Evolutionary conservation across 768 basidiomycete genomes (phyloP), one percentile per base, ranked within the genome.

Genomic region (Mycena capillaripes): DNA sequence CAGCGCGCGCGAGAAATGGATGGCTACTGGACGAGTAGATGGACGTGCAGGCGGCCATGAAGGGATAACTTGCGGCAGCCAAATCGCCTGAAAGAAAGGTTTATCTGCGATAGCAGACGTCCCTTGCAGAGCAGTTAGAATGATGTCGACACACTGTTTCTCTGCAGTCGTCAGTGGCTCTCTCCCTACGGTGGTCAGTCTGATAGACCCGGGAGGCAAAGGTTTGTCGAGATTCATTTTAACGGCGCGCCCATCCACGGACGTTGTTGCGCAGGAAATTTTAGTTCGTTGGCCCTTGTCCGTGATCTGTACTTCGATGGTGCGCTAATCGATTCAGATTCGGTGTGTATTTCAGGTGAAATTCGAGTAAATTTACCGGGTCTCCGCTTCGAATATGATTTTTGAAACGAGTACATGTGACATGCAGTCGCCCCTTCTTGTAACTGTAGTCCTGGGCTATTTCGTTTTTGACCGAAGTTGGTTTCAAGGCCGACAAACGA

Each of bases 121-220:
- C 7, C 70, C 32, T 62, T 83, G 80, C 21, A 86, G 67, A 5
- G 79, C 78, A 46, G 55, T 61, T 71, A 78, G 80, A 68, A 84
- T 78, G 42, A 82, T 72, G 23, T 60, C 34, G 12, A 69, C 66
- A 3, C 80, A 80, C 34, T 76, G 56, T 4, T 17, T 61, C 71
- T 92, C 91, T 16, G 89, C 87, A 25, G 23, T 38, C n/a, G 89
- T 91, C 4, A 83, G 86, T 12, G 76, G 78, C 2, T 87, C 89
- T 71, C 79, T 83, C 0, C 90, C 91, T 42, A 84, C 73, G 12
- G 90, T 85, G 16, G 81, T 84, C 12, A 91, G 80, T 3, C 81
- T 67, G 19, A 59, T 61, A 34, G 82, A 81, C 50, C 0, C 82
- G 73, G 75, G 52, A n/a, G 23, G 83, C 25, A 1, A 75, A n/a